Evolutionary conservation across 139 green algal genomes (phyloP).

Genomic region (Coccomyxa sp.): DNA sequence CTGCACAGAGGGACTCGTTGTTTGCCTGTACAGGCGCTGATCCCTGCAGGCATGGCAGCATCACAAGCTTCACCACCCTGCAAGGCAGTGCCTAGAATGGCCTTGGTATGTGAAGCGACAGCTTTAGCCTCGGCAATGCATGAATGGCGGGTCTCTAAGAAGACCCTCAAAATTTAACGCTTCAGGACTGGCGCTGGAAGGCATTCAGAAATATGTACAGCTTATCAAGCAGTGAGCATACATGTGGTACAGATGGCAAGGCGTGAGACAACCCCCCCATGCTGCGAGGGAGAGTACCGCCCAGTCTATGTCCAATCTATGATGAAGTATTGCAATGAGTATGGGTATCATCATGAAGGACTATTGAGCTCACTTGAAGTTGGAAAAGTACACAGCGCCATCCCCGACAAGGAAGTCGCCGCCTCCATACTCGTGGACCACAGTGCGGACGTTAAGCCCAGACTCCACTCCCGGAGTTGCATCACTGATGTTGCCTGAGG

Average conservation of each 20-base stretch:
- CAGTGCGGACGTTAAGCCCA: conserved; percentile 66
- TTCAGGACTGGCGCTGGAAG: too few relatives aligned
- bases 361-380: conserved; percentile 47
- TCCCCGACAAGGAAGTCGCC: conserved; percentile 36
- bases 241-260: background rate
- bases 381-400: conserved; percentile 25
- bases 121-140: too few relatives aligned
- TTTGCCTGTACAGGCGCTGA: conserved; percentile 62
- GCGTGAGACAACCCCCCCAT: background rate
- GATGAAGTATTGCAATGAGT: background rate
- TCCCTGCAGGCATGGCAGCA: conserved; percentile 31
- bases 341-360: background rate
- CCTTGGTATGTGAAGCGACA: too few relatives aligned
- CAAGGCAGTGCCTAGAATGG: too few relatives aligned
- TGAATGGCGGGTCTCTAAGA: too few relatives aligned
- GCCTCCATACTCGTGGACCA: conserved; percentile 70
- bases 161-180: too few relatives aligned
- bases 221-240: background rate
- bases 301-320: background rate
- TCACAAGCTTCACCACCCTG: background rate
- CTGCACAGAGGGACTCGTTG: conserved; percentile 5
- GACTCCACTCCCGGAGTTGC: conserved; percentile 42
- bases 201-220: background rate
- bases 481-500: conserved; percentile 33
- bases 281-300: background rate